Evolutionary conservation across 306 rosid species (phyloP), one percentile per base, ranked within the genome.

Genomic region (Ochetophila trinervis): DNA sequence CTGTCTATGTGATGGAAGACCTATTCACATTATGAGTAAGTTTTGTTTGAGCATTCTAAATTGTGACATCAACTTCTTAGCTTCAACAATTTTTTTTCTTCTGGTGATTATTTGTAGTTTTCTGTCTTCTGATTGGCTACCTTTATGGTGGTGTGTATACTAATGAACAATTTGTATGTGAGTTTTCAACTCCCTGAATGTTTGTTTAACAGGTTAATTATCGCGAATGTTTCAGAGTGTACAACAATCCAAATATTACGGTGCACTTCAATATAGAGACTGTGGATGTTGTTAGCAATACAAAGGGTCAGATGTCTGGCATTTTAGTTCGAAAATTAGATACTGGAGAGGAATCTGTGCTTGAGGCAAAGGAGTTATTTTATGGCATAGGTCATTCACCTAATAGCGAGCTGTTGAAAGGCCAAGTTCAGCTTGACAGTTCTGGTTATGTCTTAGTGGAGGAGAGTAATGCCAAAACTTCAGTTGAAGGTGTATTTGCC

Each of bases 161-260:
- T 85, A 79, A 83, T 85, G 78, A 84, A 63, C 82, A 67, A 62
- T 69, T 80, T 77, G 83, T 76, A 78, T 82, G 80, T 85, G 89
- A 87, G 88, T 85, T 90, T 90, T 90, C 95, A 87, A 87, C 88
- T 85, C 72, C 91, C 84, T 87, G 83, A 89, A 89, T 92, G 91
- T 87, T 89, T 92, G 87, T 84, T 85, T 92, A 89, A 92, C 98
- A 92, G 95, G 98, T 89, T 92, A 87, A 85, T 92, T 89, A 89
- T 89, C 93, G 48, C 88, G 95, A 89, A 92, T 89, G 97, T 92
- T 92, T 85, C 93, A 92, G 98, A 89, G 98, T 89, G 95, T 80
- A 35, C 93, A 91, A 87, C 95, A 87, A 81, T 72, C 96, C 86
- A 67, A 89, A 87, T 71, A 63, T 92, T 81, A 85, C 93, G 47